A percentile compares a stretch with the other conserved stretches of the same genome.
Evolutionary conservation across 495 filamentous ascomycete species (phyloP).

Genomic region (Pyronema omphalodes): DNA sequence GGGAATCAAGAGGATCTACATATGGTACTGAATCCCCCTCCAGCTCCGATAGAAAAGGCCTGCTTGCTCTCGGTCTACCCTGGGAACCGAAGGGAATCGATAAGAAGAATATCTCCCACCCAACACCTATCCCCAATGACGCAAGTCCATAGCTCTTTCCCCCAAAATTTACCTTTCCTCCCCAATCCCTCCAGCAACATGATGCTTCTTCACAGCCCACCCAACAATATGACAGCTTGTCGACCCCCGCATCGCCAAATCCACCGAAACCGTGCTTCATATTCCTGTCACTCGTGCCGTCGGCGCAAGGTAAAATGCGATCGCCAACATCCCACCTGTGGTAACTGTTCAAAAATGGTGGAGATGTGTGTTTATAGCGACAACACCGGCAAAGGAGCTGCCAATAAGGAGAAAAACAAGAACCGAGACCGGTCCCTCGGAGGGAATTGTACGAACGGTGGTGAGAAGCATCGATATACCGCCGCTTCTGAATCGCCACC

Average conservation of each 20-base stretch:
- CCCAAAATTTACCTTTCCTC: background rate
- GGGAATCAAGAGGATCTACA: too few relatives aligned
- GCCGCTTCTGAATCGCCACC: background rate
- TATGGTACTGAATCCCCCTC: too few relatives aligned
- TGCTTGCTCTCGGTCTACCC: too few relatives aligned
- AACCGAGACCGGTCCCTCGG: background rate
- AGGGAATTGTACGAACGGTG: background rate
- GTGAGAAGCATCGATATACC: background rate
- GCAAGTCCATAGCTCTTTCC: too few relatives aligned
- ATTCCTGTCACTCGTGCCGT: slow-evolving; percentile 33
- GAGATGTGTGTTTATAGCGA: slow-evolving; percentile 17
- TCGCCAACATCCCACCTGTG: slow-evolving; percentile 42
- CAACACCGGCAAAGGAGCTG: slow-evolving; percentile 6
- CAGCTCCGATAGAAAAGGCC: too few relatives aligned
- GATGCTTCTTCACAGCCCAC: background rate
- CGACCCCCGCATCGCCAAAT: slow-evolving; percentile 17
- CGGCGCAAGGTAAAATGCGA: slow-evolving; percentile 54
- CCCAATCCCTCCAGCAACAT: background rate
- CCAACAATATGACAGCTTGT: background rate
- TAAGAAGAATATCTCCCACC: too few relatives aligned
- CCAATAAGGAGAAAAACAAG: slow-evolving; percentile 6
- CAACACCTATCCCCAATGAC: too few relatives aligned
- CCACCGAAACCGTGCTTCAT: slow-evolving; percentile 22
- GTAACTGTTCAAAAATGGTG: slow-evolving; percentile 39
- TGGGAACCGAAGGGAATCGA: too few relatives aligned